These are phyloP conservation scores for Chaetomium olivaceum DNA, from an alignment of 2,329 filamentous ascomycete species.

Conservation along the genomic window DNA sequence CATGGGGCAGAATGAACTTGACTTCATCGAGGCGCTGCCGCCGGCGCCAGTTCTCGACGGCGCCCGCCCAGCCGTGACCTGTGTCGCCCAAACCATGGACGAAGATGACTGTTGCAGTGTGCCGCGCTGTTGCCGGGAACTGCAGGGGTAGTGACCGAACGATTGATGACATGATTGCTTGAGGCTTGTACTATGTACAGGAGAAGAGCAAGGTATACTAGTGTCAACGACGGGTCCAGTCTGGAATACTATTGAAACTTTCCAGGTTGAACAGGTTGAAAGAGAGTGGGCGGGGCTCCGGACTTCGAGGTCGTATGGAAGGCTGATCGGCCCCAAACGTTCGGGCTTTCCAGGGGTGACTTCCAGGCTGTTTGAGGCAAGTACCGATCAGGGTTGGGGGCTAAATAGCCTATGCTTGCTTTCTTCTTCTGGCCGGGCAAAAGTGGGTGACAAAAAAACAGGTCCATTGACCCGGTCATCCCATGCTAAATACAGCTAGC, in stretches of 20 bases:
- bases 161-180: constrained; percentile 34
- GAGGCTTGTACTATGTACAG: neutral
- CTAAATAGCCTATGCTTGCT: neutral
- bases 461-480: no score
- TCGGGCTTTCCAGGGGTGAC: neutral
- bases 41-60: constrained; percentile 84
- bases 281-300: neutral
- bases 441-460: no score
- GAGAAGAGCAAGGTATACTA: neutral
- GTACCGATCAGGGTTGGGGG: constrained; percentile 3
- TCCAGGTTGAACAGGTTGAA: no score
- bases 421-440: neutral
- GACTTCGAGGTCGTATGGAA: no score
- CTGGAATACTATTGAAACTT: no score
- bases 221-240: neutral
- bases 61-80: constrained; percentile 74
- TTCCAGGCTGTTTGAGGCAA: neutral
- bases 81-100: constrained; percentile 88
- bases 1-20: constrained; percentile 92
- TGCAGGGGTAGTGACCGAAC: constrained; percentile 58
- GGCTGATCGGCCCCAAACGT: neutral
- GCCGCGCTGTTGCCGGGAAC: constrained; percentile 75
- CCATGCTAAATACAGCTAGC: no score
- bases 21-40: constrained; percentile 82
- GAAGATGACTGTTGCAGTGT: constrained; percentile 95